A percentile compares a stretch with the other conserved stretches of the same genome.
Conservation (phyloP, 2,329 filamentous ascomycete species). For the Phyllosticta paracitricarpa region DNA sequence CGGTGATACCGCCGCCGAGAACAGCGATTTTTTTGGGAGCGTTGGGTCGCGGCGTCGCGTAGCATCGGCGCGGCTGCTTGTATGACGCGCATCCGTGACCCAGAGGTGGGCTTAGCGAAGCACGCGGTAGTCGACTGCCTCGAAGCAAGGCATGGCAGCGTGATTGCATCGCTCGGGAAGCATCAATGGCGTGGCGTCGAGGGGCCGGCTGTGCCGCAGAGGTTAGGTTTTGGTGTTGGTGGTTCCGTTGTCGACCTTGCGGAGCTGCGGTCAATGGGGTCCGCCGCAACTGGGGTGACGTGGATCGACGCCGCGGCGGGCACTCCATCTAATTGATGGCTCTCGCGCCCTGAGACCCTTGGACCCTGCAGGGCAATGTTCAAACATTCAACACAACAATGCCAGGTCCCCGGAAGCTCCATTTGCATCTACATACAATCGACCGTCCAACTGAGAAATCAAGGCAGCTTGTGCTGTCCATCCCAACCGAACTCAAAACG, state of each 20-base stretch:
- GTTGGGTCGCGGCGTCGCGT: slow-evolving; percentile 17
- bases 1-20: slow-evolving; percentile 43
- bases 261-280: not conserved
- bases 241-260: too few relatives aligned
- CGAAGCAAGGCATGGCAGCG: slow-evolving; percentile 24
- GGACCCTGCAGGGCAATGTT: not conserved
- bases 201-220: not conserved
- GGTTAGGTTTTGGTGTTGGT: not conserved
- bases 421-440: not conserved
- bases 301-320: not conserved
- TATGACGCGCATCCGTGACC: not conserved
- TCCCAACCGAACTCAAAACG: slow-evolving; percentile 5
- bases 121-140: not conserved
- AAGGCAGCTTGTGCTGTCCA: slow-evolving; percentile 4
- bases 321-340: not conserved
- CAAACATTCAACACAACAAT: not conserved
- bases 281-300: not conserved
- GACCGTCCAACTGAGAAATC: not conserved
- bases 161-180: slow-evolving; percentile 27
- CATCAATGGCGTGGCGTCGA: slow-evolving; percentile 11
- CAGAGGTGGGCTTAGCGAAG: not conserved
- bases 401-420: not conserved
- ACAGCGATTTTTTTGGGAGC: slow-evolving; percentile 34
- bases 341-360: not conserved
- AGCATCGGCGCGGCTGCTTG: slow-evolving; percentile 16